Base-by-base conservation (phyloP, 768 basidiomycete species). In the Suillus sp. region DNA sequence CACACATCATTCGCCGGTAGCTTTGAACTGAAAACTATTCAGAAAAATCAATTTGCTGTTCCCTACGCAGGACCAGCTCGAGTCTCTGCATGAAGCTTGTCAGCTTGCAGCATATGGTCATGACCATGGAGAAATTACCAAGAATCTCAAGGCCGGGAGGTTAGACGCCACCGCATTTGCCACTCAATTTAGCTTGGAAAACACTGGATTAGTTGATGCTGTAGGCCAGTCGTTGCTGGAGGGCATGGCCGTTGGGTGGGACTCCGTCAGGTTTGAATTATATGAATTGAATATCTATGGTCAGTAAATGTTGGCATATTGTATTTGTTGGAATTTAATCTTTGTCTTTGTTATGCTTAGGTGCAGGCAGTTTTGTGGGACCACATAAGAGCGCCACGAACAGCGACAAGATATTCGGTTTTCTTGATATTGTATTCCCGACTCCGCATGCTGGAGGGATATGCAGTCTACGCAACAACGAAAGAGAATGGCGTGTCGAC, bases 341-440 rank as follows among this genome's bases (percentile, higher is more conserved):
- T 4, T 16, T n/a, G 35, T 43, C 11, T 51, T 14, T 3, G 2
- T 43, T 13, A 16, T 27, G 35, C 10, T 4, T 57, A 82, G 81
- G 75, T 1, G 67, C 76, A 53, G 83, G 74, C 11, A 77, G 77
- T 0, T 84, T 82, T 67, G 85, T 84, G 76, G 83, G 83, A 65
- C 45, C 79, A 1, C 84, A 84, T 65, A 75, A 79, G 47, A 85
- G 84, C 62, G 83, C 83, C 0, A 82, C 81, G 6, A 78, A 79
- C 9, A 67, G 72, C 9, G 72, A 74, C 9, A 66, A 67, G 32
- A 84, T 85, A 79, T 80, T 86, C 42, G 84, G 81, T 1, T 84
- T 84, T 1, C 76, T 87, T 10, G 79, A 85, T 1, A 65, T 85
- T 38, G 76, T 82, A n/a, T 77, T 84, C 57, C 84, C 84, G 18